These are phyloP conservation scores for Entomortierella lignicola DNA, from an alignment of 192 early-diverging fungal genomes.

Conservation along the genomic window DNA sequence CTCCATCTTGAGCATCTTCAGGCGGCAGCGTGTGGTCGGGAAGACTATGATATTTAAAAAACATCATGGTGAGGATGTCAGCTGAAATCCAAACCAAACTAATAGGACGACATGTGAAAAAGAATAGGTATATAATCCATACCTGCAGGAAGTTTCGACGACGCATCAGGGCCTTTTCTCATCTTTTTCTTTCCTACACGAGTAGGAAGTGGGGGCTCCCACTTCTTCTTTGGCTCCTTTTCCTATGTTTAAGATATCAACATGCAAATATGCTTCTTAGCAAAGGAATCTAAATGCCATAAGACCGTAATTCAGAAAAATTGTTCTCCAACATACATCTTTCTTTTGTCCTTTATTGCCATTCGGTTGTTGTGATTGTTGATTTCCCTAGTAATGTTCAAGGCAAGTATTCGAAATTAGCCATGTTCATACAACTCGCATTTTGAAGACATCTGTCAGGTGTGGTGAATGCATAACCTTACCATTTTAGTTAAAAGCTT, in stretches of 20 bases:
- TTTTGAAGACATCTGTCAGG: too few species aligned
- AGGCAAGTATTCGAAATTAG: not conserved
- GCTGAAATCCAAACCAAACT: not conserved
- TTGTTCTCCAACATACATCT: slow-evolving; percentile 39
- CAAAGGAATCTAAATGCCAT: not conserved
- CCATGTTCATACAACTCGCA: too few species aligned
- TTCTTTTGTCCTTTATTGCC: slow-evolving; percentile 46
- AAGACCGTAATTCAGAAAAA: not conserved
- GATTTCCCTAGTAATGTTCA: slow-evolving; percentile 37
- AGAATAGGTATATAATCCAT: not conserved
- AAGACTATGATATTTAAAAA: slow-evolving; percentile 71
- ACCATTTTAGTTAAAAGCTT: not conserved
- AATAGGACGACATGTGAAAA: not conserved
- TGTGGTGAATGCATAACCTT: not conserved
- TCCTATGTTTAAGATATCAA: slow-evolving; percentile 45
- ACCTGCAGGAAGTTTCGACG: slow-evolving; percentile 93
- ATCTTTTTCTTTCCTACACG: slow-evolving; percentile 98
- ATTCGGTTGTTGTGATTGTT: slow-evolving; percentile 51
- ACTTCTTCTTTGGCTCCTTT: slow-evolving; percentile 94
- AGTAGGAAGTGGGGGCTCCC: slow-evolving; percentile 99
- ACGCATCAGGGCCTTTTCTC: slow-evolving; percentile 90
- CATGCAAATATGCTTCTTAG: not conserved
- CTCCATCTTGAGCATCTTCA: slow-evolving; percentile 97
- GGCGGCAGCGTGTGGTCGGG: slow-evolving; percentile 95
- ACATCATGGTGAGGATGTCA: not conserved